A percentile compares a stretch with the other conserved stretches of the same genome.
These are phyloP conservation scores for Phaeoacremonium minimum DNA, from an alignment of 2,329 filamentous ascomycete genomes.

Conservation along the genomic window DNA sequence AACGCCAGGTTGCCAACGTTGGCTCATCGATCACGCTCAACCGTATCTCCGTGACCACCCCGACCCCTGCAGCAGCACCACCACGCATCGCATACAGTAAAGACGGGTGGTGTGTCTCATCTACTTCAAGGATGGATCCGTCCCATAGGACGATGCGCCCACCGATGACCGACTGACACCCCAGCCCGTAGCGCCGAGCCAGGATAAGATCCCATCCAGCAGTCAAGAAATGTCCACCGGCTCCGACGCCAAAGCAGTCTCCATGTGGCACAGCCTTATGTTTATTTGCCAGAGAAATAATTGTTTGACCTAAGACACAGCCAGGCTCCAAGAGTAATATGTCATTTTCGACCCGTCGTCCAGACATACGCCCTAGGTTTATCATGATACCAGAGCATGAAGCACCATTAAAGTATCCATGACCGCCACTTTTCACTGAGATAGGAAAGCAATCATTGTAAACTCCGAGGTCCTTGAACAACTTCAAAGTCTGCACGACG, in stretches of 20 bases:
- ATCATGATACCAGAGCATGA: constrained; percentile 2
- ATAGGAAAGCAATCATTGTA: background rate
- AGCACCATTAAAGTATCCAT: constrained; percentile 1
- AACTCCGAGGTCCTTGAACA: background rate
- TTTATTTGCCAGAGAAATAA: background rate
- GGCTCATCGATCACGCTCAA: constrained; percentile 1
- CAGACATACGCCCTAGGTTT: constrained; percentile 1
- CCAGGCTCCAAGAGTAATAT: background rate
- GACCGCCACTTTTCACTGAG: constrained; percentile 2
- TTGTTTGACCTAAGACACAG: background rate
- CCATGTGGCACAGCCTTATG: constrained; percentile 1
- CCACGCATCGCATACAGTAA: constrained; percentile 5
- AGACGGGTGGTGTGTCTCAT: background rate
- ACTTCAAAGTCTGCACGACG: background rate
- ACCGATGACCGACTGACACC: constrained; percentile 4
- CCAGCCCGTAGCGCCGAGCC: constrained; percentile 1
- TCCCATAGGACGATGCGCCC: constrained; percentile 4
- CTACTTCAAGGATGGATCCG: constrained; percentile 2
- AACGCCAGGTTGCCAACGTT: constrained; percentile 1
- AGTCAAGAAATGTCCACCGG: constrained; percentile 3
- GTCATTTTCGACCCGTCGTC: background rate
- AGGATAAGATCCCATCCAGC: constrained; percentile 3
- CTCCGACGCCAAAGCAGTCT: constrained; percentile 1
- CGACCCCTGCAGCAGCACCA: constrained; percentile 1
- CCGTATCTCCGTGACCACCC: constrained; percentile 3